These are phyloP conservation scores for Lichtheimia hyalospora DNA, from an alignment of 371 early-diverging fungal genomes.

Conservation along the genomic window DNA sequence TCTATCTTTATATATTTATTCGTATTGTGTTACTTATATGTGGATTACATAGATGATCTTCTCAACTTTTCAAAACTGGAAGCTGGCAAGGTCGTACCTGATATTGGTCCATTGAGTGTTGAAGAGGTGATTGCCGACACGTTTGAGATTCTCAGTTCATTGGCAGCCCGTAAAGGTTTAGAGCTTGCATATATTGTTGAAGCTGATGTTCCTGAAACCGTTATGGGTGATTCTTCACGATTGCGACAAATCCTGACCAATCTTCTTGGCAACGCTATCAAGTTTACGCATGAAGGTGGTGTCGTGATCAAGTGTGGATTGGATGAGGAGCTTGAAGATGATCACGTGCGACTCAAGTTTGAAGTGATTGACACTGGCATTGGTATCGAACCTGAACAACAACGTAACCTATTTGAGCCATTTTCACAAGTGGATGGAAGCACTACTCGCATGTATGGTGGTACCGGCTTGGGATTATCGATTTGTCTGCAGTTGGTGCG, in stretches of 20 bases:
- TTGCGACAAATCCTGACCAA: slow-evolving; percentile 49
- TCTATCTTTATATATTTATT: background rate
- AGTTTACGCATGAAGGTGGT: slow-evolving; percentile 63
- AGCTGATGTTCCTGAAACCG: slow-evolving; percentile 42
- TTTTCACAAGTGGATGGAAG: slow-evolving; percentile 67
- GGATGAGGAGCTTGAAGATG: slow-evolving; percentile 22
- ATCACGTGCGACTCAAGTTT: slow-evolving; percentile 30
- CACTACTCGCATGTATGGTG: slow-evolving; percentile 60
- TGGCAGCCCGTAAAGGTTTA: slow-evolving; percentile 51
- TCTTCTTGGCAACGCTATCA: slow-evolving; percentile 64
- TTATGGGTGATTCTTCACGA: slow-evolving; percentile 43
- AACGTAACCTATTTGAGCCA: slow-evolving; percentile 54
- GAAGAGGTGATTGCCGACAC: slow-evolving; percentile 58
- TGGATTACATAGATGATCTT: slow-evolving; percentile 33
- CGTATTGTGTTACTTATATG: slow-evolving; percentile 7
- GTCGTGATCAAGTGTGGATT: slow-evolving; percentile 51
- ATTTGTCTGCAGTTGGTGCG: slow-evolving; percentile 58
- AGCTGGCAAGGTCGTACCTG: slow-evolving; percentile 45
- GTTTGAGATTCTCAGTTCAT: slow-evolving; percentile 51
- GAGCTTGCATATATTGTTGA: slow-evolving; percentile 54
- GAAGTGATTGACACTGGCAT: slow-evolving; percentile 66
- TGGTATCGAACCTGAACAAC: slow-evolving; percentile 58
- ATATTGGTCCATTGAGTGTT: slow-evolving; percentile 52
- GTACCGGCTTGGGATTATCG: slow-evolving; percentile 65
- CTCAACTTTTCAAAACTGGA: slow-evolving; percentile 57